Evolutionary conservation across 768 basidiomycete species (phyloP).

Genomic region (Rhizopogon rudus): DNA sequence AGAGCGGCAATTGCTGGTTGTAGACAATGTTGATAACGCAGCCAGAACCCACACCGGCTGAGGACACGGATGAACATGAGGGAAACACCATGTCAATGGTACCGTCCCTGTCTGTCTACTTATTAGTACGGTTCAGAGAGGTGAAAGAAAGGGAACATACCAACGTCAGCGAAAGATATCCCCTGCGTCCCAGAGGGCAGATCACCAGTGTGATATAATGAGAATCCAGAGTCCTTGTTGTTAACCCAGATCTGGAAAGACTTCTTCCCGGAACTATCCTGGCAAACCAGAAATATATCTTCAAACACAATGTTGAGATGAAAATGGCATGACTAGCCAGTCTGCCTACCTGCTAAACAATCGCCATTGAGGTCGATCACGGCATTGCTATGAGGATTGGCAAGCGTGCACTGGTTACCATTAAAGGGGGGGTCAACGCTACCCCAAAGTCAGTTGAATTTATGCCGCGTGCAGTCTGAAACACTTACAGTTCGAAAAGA

Average conservation of each 20-base stretch:
- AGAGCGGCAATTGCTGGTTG: constrained; percentile 86
- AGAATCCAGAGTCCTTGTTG: constrained; percentile 70
- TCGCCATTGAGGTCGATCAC: constrained; percentile 94
- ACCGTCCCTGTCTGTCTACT: constrained; percentile 79
- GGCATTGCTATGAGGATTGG: constrained; percentile 91
- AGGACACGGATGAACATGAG: constrained; percentile 70
- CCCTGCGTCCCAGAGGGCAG: constrained; percentile 76
- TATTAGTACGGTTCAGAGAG: background rate
- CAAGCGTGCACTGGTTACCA: constrained; percentile 65
- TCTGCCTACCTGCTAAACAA: constrained; percentile 74
- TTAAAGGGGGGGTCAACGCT: constrained; percentile 59
- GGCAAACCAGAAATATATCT: constrained; percentile 91
- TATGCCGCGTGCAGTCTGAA: background rate
- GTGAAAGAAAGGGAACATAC: constrained; percentile 35
- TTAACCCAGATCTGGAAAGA: constrained; percentile 94
- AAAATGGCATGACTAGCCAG: background rate
- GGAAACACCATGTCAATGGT: constrained; percentile 94
- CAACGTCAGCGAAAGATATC: constrained; percentile 88
- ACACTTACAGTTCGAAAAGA: constrained; percentile 64
- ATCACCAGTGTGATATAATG: constrained; percentile 56
- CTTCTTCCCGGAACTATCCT: constrained; percentile 50
- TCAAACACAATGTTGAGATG: background rate
- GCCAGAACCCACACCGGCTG: constrained; percentile 64
- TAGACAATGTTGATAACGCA: constrained; percentile 91
- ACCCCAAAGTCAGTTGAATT: constrained; percentile 4